Evolutionary conservation across 192 early-diverging fungal species (phyloP), one percentile per base, ranked within the genome.

Genomic region (Lobosporangium transversale): DNA sequence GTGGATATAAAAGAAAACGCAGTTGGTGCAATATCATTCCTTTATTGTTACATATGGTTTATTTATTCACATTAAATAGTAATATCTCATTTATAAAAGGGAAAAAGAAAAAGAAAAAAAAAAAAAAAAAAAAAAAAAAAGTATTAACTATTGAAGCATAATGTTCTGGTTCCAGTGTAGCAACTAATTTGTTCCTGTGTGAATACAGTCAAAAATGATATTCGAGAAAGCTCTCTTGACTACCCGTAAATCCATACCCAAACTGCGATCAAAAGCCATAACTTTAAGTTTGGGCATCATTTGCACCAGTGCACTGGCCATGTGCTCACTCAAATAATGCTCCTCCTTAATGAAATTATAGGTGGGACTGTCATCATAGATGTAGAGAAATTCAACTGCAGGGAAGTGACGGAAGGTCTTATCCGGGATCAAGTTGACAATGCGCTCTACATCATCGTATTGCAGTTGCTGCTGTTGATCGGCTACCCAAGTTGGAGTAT

Each of bases 281-380:
- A 37, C 53, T 44, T 68, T 68, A 11, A 68, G 18, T 20, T 36
- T 35, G 2, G 66, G 66, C 66, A 68, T 68, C 48, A 52, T 58
- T 24, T 18, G 17, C 23, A 68, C 56, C 18, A 68, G 11, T 17
- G 56, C 66, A 24, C 55, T 52, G 1, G 56, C 66, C 31, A 51
- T 57, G 26, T 58, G 66, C 3, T 14, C 36, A 1, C 26, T 58
- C 8, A 68, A 42, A 52, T 31, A 52, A 37, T 27, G 43, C 32
- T 27, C 27, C 12, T 20, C 5, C 15, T 21, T 24, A n/a, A 23
- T 23, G 14, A 17, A 32, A 31, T 14, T 29, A 5, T 20, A 1
- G 8, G 4, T 10, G 17, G 23, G 10, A 2, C 40, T 20, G 12
- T 48, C 29, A 15, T 76, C 71, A 17, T 44, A 27, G n/a, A 58